Base-by-base conservation (phyloP, 2,329 filamentous ascomycete genomes). In the Claviceps capensis region DNA sequence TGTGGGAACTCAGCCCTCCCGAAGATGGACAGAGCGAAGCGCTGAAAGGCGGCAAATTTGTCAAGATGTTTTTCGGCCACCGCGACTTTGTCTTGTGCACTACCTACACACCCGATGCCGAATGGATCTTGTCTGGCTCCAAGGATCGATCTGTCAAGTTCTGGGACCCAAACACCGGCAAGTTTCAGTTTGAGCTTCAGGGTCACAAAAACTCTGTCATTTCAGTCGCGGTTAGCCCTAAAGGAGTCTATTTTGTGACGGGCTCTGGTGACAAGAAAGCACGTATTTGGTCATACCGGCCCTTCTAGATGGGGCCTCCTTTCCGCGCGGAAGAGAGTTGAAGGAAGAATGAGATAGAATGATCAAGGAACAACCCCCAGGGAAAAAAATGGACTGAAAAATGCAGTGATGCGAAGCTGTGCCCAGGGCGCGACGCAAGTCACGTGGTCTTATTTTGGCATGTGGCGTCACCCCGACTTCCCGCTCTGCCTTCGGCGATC, bases 161-260 rank as follows among this genome's bases (percentile, higher is more conserved):
- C 76, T 98, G 93, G 93, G 91, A 98, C 65, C 91, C 93, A 19
- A 79, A 85, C 61, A 96, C 89, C 22, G 93, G 91, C 38, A 85
- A 87, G 59, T 94, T 91, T 1, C 91, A 97, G 71, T 84, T 98
- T 66, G 97, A 97, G 93, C 79, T 98, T 56, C 93, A 97, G 69
- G 93, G 93, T 26, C 93, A 98, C 68, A 97, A 97, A 77, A 97
- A 97, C 71, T 95, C 88, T 13, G 93, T 98, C 61, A 97, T 97
- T 62, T 96, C 90, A 2, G 93, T 97, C 50, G 91, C 93, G 1
- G 91, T 93, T 22, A 95, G 89, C 68, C 93, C 93, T 16, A 83
- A 80, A 38, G 90, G 89, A 53, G 82, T 82, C 57, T 84, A 88
- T 65, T 98, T 98, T 65, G 93, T 93, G 43, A 98, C 93, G 5